Conservation (phyloP, 139 green algal species). For the Zygnema circumcarinatum region DNA sequence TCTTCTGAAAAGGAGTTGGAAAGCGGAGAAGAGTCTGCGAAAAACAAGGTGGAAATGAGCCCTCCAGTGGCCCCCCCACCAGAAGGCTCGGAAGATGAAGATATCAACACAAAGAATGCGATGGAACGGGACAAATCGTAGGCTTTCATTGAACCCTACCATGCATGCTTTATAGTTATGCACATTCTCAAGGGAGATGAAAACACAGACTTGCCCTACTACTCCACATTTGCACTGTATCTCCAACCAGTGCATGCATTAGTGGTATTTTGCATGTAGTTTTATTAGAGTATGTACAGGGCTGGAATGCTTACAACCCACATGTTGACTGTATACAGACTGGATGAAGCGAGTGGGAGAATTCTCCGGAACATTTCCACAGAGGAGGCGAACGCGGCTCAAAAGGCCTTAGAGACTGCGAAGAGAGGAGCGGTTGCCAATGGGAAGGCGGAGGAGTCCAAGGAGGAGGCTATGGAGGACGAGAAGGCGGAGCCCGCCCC, state of each 20-base stretch:
- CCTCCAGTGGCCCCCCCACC: slow-evolving; percentile 30
- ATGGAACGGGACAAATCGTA: slow-evolving; percentile 7
- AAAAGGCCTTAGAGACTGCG: slow-evolving; percentile 63
- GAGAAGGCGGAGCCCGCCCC: neutral
- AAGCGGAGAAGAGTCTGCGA: neutral
- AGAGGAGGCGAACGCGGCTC: slow-evolving; percentile 86
- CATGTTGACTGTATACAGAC: too few relatives aligned
- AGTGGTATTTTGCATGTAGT: too few relatives aligned
- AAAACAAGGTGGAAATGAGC: neutral
- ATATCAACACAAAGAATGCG: slow-evolving; percentile 53
- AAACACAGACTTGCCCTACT: too few relatives aligned
- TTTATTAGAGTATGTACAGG: too few relatives aligned
- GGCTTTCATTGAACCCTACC: neutral
- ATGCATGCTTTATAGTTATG: too few relatives aligned
- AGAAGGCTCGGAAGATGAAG: slow-evolving; percentile 7
- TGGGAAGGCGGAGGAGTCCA: neutral
- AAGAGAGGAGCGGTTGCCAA: neutral
- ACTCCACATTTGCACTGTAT: too few relatives aligned
- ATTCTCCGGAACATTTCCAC: slow-evolving; percentile 67
- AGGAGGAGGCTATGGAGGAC: slow-evolving; percentile 38
- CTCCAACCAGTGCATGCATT: too few relatives aligned
- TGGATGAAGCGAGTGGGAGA: neutral
- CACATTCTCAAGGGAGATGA: too few relatives aligned
- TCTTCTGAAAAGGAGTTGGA: too few relatives aligned
- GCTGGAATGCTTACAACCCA: too few relatives aligned